These are phyloP conservation scores for Arthromyces matolae DNA, from an alignment of 768 basidiomycete species.

Conservation along the genomic window DNA sequence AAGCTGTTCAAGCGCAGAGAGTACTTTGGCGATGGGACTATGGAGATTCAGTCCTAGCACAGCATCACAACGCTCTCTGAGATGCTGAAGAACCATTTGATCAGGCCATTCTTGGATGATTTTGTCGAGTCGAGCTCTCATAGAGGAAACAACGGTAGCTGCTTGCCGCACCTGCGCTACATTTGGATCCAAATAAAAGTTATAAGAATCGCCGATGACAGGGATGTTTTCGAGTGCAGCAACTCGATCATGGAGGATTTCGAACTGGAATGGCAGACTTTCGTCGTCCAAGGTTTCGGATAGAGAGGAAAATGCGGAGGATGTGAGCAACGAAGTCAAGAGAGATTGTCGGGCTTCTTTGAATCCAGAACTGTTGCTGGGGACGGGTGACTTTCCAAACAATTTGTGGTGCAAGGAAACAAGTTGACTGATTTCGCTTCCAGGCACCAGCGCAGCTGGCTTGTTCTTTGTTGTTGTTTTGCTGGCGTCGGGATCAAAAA, in stretches of 20 bases:
- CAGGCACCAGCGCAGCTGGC: conserved; percentile 27
- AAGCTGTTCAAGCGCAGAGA: conserved; percentile 82
- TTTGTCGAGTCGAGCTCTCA: conserved; percentile 48
- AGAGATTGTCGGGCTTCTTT: conserved; percentile 28
- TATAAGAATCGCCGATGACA: conserved; percentile 34
- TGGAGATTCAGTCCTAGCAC: conserved; percentile 59
- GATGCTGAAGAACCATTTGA: conserved; percentile 92
- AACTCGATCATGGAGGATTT: conserved; percentile 42
- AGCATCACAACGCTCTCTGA: conserved; percentile 64
- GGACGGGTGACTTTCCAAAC: conserved; percentile 19
- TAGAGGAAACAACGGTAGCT: conserved; percentile 42
- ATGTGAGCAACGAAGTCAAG: conserved; percentile 31
- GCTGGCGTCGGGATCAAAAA: conserved; percentile 31
- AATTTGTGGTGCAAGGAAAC: conserved; percentile 47
- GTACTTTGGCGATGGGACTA: conserved; percentile 76
- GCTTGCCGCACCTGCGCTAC: conserved; percentile 66
- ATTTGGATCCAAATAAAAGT: conserved; percentile 85
- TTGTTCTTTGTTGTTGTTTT: conserved; percentile 10
- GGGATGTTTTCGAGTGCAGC: conserved; percentile 25
- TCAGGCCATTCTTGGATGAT: conserved; percentile 89
- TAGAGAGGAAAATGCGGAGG: conserved; percentile 25
- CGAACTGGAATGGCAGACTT: conserved; percentile 50
- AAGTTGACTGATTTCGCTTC: conserved; percentile 35
- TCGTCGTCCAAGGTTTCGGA: conserved; percentile 46
- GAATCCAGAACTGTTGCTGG: conserved; percentile 22